These are phyloP conservation scores for Ulota crispa DNA, from an alignment of 225 moss, liverwort and hornwort species.

Conservation along the genomic window DNA sequence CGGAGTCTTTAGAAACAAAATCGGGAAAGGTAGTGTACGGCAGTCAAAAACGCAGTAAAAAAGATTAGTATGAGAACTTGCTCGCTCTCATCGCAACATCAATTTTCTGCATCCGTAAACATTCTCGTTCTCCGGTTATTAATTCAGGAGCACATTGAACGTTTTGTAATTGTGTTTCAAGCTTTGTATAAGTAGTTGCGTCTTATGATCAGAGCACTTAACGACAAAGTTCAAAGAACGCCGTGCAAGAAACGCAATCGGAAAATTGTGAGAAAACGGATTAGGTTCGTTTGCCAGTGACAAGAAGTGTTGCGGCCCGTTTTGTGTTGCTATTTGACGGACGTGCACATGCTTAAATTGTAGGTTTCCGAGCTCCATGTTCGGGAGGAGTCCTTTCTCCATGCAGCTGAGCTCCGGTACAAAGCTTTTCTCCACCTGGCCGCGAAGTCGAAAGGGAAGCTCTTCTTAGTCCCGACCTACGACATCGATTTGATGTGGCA, in stretches of 20 bases:
- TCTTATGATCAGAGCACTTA: too few species aligned
- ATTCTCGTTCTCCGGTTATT: not conserved
- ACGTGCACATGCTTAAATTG: not conserved
- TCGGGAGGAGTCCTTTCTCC: slow-evolving; percentile 28
- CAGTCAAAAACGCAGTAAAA: not conserved
- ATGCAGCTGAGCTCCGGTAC: slow-evolving; percentile 38
- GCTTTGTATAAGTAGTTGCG: too few species aligned
- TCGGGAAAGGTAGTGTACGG: not conserved
- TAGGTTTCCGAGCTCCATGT: slow-evolving; percentile 42
- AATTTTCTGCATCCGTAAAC: too few species aligned
- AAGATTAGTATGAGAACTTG: not conserved
- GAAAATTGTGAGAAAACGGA: not conserved
- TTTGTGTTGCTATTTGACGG: not conserved
- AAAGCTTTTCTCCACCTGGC: slow-evolving; percentile 50
- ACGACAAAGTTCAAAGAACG: not conserved
- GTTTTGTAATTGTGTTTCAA: too few species aligned
- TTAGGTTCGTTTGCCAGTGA: not conserved
- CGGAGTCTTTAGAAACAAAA: not conserved
- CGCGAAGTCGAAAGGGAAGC: slow-evolving; percentile 29
- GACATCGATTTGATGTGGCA: slow-evolving; percentile 55
- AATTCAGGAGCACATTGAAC: not conserved
- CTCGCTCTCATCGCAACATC: not conserved
- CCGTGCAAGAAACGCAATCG: not conserved
- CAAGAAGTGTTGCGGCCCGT: not conserved
- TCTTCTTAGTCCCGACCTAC: slow-evolving; percentile 45